Evolutionary conservation across 2,329 filamentous ascomycete species (phyloP).

Genomic region (Colletotrichum orchidophilum): DNA sequence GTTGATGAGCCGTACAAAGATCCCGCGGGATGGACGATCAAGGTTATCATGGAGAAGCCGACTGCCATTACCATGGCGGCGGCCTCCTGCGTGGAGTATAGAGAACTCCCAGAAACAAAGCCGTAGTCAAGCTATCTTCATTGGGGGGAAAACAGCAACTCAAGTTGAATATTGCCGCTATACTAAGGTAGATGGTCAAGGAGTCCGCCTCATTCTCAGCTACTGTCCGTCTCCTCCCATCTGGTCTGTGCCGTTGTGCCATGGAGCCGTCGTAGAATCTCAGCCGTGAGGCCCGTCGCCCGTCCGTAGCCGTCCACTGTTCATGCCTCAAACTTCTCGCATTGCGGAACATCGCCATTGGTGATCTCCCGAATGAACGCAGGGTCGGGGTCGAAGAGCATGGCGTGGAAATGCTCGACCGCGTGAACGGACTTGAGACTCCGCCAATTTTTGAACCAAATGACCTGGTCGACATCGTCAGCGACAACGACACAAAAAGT

Average conservation of each 20-base stretch:
- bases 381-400: conserved; percentile 81
- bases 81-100: conserved; percentile 71
- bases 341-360: conserved; percentile 75
- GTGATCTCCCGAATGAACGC: conserved; percentile 77
- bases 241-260: not conserved
- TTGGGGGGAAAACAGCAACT: not conserved
- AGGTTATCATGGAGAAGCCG: conserved; percentile 75
- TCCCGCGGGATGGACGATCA: conserved; percentile 58
- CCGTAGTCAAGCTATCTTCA: not conserved
- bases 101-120: not conserved
- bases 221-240: not conserved
- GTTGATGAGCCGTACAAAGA: not conserved
- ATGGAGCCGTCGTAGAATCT: not conserved
- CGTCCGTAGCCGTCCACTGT: not conserved
- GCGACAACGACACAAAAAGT: not conserved
- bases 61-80: conserved; percentile 78
- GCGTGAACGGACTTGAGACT: conserved; percentile 85
- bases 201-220: not conserved
- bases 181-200: not conserved
- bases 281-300: not conserved
- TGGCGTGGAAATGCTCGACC: conserved; percentile 94
- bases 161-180: not conserved
- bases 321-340: conserved; percentile 48
- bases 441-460: conserved; percentile 93
- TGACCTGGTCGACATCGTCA: conserved; percentile 36